Evolutionary conservation across 192 early-diverging fungal genomes (phyloP).

Genomic region (Podila epicladia): DNA sequence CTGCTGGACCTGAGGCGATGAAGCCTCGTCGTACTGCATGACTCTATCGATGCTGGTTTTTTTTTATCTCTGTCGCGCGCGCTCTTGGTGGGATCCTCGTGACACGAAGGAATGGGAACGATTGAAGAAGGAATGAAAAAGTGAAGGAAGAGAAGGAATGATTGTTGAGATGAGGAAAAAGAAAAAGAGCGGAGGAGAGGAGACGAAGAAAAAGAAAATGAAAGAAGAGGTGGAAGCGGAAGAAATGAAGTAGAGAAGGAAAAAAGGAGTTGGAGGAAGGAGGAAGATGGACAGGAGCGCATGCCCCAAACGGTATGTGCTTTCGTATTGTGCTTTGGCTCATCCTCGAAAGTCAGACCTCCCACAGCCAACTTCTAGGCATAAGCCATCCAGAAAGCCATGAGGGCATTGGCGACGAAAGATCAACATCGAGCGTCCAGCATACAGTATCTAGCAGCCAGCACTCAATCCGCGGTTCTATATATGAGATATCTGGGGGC

Average conservation of each 20-base stretch:
- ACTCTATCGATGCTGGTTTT: background rate
- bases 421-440: too few relatives aligned
- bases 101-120: background rate
- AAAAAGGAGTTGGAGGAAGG: background rate
- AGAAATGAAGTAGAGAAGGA: background rate
- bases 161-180: background rate
- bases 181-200: conserved; percentile 1
- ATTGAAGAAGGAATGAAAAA: background rate
- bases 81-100: background rate
- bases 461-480: too few relatives aligned
- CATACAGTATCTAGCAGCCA: too few relatives aligned
- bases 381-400: too few relatives aligned
- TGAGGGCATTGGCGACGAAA: too few relatives aligned
- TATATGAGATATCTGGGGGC: too few relatives aligned
- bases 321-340: too few relatives aligned
- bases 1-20: background rate
- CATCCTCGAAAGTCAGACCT: too few relatives aligned
- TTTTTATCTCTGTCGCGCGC: background rate
- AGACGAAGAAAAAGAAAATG: background rate
- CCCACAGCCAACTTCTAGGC: too few relatives aligned
- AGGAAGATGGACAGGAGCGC: background rate
- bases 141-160: background rate
- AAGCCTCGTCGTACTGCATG: background rate
- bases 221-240: background rate
- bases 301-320: too few relatives aligned